These are phyloP conservation scores for Boletus subcaerulescens DNA, from an alignment of 768 basidiomycete genomes.

Conservation along the genomic window DNA sequence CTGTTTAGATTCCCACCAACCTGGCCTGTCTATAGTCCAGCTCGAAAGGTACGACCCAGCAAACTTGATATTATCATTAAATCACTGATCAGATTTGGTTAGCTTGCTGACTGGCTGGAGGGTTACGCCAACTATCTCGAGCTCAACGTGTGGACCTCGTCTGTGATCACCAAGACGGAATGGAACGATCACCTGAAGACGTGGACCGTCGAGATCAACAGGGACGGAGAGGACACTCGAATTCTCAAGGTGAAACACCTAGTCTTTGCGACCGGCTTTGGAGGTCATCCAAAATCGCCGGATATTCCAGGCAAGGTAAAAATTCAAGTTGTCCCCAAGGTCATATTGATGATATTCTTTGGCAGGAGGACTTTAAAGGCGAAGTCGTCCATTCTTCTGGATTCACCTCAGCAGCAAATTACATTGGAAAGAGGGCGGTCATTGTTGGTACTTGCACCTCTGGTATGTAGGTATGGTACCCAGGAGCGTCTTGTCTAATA, in stretches of 20 bases:
- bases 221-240: conserved; percentile 32
- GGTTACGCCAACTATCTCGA: conserved; percentile 57
- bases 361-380: conserved; percentile 52
- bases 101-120: conserved; percentile 70
- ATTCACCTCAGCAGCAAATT: conserved; percentile 47
- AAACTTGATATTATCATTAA: neutral
- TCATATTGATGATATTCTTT: neutral
- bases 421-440: conserved; percentile 60
- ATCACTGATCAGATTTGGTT: neutral
- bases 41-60: conserved; percentile 39
- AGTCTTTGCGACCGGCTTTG: conserved; percentile 55
- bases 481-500: conserved; percentile 7
- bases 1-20: conserved; percentile 46
- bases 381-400: conserved; percentile 49
- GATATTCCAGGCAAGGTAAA: conserved; percentile 42
- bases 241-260: conserved; percentile 47
- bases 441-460: conserved; percentile 66
- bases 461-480: conserved; percentile 28
- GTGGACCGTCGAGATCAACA: conserved; percentile 47
- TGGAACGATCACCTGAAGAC: conserved; percentile 37
- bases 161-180: conserved; percentile 37
- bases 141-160: conserved; percentile 60
- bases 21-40: conserved; percentile 53
- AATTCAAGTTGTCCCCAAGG: conserved; percentile 25
- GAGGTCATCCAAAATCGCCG: conserved; percentile 44